Percentiles rank a stretch among this genome's conserved stretches.
phyloP scores from a whole-genome alignment of 2,329 filamentous ascomycete genomes.

The Pseudophaeomoniella oleicola region DNA sequence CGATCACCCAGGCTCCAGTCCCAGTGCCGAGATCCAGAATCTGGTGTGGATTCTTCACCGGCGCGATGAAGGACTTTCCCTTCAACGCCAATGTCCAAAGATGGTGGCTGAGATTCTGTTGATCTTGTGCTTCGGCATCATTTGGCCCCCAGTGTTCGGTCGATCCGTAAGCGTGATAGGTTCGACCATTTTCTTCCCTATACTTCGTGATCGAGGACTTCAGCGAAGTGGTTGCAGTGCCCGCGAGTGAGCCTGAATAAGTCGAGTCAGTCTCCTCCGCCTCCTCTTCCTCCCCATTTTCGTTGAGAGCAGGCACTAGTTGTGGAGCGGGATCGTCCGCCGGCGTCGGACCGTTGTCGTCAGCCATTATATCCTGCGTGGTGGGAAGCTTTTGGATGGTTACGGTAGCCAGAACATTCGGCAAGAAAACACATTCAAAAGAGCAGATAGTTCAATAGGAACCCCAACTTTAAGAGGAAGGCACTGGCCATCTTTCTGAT shows the following conservation, averaged over 20 bases:
- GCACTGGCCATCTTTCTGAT: too few species aligned
- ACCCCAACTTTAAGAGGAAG: too few species aligned
- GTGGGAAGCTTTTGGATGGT: neutral
- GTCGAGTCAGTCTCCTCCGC: neutral
- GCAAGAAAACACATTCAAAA: too few species aligned
- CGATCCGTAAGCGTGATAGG: constrained; percentile 7
- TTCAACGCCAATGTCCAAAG: constrained; percentile 32
- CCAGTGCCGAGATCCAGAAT: constrained; percentile 38
- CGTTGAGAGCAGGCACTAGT: neutral
- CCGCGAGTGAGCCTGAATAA: neutral
- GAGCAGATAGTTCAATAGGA: too few species aligned
- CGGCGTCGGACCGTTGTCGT: neutral
- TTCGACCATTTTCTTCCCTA: constrained; percentile 9
- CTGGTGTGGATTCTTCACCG: constrained; percentile 24
- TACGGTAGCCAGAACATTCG: too few species aligned
- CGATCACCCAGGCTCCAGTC: constrained; percentile 44
- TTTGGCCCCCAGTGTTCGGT: constrained; percentile 8
- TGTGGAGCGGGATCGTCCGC: neutral
- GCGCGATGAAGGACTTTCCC: constrained; percentile 30
- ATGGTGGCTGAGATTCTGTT: constrained; percentile 14
- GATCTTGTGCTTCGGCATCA: constrained; percentile 12
- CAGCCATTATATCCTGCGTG: too few species aligned
- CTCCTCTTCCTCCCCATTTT: neutral
- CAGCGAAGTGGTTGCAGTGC: constrained; percentile 7
- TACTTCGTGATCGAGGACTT: constrained; percentile 8